phyloP scores from a whole-genome alignment of 1,139 yeast genomes.

The Yamadazyma atlantica region DNA sequence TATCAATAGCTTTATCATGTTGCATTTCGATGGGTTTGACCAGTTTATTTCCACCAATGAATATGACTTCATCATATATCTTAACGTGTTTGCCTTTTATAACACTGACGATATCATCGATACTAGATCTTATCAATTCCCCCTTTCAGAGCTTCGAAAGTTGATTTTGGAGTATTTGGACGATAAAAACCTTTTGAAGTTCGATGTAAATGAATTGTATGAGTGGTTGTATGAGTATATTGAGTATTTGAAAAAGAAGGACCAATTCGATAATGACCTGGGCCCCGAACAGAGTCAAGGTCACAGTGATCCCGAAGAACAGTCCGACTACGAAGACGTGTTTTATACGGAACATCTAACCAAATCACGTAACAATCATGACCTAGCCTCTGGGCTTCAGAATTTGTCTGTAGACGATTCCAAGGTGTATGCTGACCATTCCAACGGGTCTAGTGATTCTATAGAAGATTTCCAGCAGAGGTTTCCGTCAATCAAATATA shows the following conservation, averaged over 20 bases:
- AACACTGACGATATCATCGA: conserved; percentile 29
- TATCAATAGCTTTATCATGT: conserved; percentile 44
- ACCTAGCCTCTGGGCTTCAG: conserved; percentile 5
- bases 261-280: conserved; percentile 12
- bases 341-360: conserved; percentile 3
- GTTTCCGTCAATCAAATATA: conserved; percentile 13
- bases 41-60: conserved; percentile 38
- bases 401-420: conserved; percentile 5
- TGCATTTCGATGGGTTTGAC: conserved; percentile 46
- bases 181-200: conserved; percentile 31
- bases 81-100: conserved; percentile 45
- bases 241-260: conserved; percentile 38
- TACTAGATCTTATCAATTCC: conserved; percentile 22
- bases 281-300: not conserved
- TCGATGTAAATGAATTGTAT: conserved; percentile 39
- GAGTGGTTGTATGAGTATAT: conserved; percentile 43
- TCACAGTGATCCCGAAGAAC: not conserved
- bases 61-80: conserved; percentile 44
- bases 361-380: conserved; percentile 5
- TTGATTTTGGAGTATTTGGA: conserved; percentile 33
- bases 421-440: conserved; percentile 3
- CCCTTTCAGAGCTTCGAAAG: conserved; percentile 24
- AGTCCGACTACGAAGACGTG: not conserved
- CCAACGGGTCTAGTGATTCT: conserved; percentile 1
- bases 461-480: conserved; percentile 11